phyloP scores from a whole-genome alignment of 495 filamentous ascomycete genomes.

The Extremus antarcticus region DNA sequence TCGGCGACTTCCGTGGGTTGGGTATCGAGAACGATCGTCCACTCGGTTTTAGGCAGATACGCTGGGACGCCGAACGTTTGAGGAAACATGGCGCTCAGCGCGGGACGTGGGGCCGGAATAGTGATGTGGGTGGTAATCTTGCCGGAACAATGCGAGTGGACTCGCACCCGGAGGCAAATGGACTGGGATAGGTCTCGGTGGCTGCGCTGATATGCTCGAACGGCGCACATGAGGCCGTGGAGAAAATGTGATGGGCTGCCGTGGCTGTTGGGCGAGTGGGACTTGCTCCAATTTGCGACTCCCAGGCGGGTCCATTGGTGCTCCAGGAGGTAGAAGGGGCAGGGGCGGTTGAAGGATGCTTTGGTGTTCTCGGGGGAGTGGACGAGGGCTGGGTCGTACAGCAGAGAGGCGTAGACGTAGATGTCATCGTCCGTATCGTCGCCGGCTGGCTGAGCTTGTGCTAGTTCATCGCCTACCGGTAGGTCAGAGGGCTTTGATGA shows the following conservation, averaged over 20 bases:
- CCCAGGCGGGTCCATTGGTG: conserved; percentile 43
- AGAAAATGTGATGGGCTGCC: conserved; percentile 4
- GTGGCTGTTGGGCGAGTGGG: not conserved
- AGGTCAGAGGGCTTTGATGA: too few species aligned
- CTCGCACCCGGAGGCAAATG: conserved; percentile 1
- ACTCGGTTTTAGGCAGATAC: conserved; percentile 23
- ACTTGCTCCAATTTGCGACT: conserved; percentile 5
- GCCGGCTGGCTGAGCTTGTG: too few species aligned
- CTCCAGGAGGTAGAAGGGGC: conserved; percentile 73
- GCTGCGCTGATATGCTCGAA: conserved; percentile 2
- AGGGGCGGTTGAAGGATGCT: conserved; percentile 25
- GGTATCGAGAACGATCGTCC: conserved; percentile 24
- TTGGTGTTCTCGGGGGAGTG: conserved; percentile 32
- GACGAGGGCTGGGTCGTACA: conserved; percentile 59
- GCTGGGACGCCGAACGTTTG: conserved; percentile 37
- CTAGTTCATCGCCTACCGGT: too few species aligned
- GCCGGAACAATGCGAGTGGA: conserved; percentile 2
- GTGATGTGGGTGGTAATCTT: conserved; percentile 31
- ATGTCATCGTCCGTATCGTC: conserved; percentile 3
- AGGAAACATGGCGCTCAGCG: conserved; percentile 46
- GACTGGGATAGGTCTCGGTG: not conserved
- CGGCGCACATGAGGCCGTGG: not conserved
- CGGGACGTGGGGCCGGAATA: conserved; percentile 36
- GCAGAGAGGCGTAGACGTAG: conserved; percentile 60
- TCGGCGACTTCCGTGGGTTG: conserved; percentile 16